Percentiles rank a stretch among this genome's conserved stretches.
phyloP scores from a whole-genome alignment of 257 asterid genomes.

The Solanum bulbocastanum region DNA sequence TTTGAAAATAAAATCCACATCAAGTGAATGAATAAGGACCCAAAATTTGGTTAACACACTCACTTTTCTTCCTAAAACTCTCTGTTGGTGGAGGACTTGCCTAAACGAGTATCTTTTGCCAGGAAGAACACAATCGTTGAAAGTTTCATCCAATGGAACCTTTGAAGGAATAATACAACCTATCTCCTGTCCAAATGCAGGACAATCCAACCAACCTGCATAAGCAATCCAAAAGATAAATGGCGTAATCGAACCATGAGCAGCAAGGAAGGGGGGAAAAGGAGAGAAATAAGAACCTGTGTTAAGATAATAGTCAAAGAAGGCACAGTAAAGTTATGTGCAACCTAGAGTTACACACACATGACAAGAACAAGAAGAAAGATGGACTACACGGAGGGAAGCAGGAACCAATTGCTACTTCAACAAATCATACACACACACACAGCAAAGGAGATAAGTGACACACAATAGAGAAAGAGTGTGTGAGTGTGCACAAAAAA shows the following conservation, averaged over 20 bases:
- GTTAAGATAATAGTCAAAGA: not conserved
- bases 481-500: not conserved
- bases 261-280: not conserved
- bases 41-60: conserved; percentile 1
- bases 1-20: not conserved
- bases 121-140: conserved; percentile 55
- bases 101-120: conserved; percentile 89
- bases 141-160: conserved; percentile 85
- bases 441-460: not conserved
- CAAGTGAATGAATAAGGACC: not conserved
- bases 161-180: conserved; percentile 79
- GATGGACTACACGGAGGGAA: not conserved
- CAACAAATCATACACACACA: not conserved
- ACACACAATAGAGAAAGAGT: not conserved
- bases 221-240: not conserved
- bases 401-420: not conserved
- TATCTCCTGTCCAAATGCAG: conserved; percentile 68
- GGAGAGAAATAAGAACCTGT: not conserved
- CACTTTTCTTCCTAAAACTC: conserved; percentile 69
- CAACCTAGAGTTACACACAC: not conserved
- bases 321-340: not conserved
- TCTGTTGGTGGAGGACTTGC: conserved; percentile 83
- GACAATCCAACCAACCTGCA: conserved; percentile 98
- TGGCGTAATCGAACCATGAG: not conserved
- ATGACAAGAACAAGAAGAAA: not conserved